Conservation (phyloP, 306 rosid species). For the Begonia loranthoides region DNA sequence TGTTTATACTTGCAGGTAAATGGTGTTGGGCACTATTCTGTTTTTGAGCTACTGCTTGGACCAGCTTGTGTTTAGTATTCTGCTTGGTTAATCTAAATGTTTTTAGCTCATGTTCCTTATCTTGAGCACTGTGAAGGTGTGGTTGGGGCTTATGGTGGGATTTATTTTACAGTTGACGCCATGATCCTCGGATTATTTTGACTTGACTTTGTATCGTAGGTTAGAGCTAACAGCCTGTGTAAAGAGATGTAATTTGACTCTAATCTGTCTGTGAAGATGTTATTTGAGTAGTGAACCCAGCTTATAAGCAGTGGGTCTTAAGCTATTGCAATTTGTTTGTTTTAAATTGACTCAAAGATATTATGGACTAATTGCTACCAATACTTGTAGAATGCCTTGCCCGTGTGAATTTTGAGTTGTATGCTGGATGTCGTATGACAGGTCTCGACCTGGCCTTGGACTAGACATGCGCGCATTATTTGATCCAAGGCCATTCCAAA, state of each 20-base stretch:
- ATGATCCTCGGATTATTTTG: constrained; percentile 20
- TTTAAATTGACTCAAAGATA: too few species aligned
- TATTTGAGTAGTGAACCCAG: not conserved
- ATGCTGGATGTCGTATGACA: too few species aligned
- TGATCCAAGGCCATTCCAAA: too few species aligned
- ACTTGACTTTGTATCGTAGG: constrained; percentile 48
- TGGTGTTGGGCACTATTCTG: constrained; percentile 14
- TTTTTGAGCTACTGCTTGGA: constrained; percentile 14
- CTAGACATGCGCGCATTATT: too few species aligned
- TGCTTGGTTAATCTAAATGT: constrained; percentile 9
- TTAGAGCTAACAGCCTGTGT: constrained; percentile 19
- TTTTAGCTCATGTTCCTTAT: constrained; percentile 15
- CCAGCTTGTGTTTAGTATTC: constrained; percentile 29
- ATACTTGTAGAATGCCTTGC: too few species aligned
- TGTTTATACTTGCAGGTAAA: constrained; percentile 18
- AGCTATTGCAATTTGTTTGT: too few species aligned
- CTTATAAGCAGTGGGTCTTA: too few species aligned
- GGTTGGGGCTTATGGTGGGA: constrained; percentile 23
- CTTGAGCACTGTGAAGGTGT: constrained; percentile 15
- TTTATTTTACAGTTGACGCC: constrained; percentile 25
- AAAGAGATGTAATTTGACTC: constrained; percentile 23
- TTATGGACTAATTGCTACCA: too few species aligned
- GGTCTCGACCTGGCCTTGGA: too few species aligned
- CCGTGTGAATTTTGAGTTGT: too few species aligned
- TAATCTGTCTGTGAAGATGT: constrained; percentile 7